Evolutionary conservation across 805 yeast species (phyloP).

Genomic region (Saturnispora silvae): DNA sequence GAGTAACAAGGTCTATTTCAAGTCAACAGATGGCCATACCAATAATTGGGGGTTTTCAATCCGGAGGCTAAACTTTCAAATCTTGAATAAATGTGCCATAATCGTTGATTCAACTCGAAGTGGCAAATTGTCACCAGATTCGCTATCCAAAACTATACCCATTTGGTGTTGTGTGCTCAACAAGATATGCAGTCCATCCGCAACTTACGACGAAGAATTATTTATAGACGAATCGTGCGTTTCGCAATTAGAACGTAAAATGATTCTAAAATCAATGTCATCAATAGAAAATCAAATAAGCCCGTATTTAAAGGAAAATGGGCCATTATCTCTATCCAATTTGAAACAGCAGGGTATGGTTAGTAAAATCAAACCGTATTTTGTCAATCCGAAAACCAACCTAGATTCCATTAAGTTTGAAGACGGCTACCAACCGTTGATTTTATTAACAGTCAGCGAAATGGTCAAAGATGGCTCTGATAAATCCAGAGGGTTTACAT

Average conservation of each 20-base stretch:
- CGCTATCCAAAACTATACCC: slow-evolving; percentile 77
- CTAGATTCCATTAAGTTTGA: slow-evolving; percentile 11
- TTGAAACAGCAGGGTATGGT: slow-evolving; percentile 18
- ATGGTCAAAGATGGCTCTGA: slow-evolving; percentile 50
- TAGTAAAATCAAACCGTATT: slow-evolving; percentile 53
- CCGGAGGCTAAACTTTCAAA: slow-evolving; percentile 64
- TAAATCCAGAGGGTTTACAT: slow-evolving; percentile 37
- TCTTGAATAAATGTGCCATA: slow-evolving; percentile 37
- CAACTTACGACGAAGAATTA: slow-evolving; percentile 8
- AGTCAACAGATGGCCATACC: slow-evolving; percentile 86
- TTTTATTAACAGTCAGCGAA: slow-evolving; percentile 51
- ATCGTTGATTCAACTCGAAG: slow-evolving; percentile 79
- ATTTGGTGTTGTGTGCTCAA: slow-evolving; percentile 85
- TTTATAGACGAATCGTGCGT: slow-evolving; percentile 41
- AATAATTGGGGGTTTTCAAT: slow-evolving; percentile 71
- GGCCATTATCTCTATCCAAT: slow-evolving; percentile 16
- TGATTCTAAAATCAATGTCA: slow-evolving; percentile 38
- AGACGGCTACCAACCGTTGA: slow-evolving; percentile 31
- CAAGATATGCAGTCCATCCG: slow-evolving; percentile 33
- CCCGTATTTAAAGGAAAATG: slow-evolving; percentile 4
- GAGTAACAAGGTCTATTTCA: slow-evolving; percentile 53
- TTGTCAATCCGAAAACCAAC: slow-evolving; percentile 51
- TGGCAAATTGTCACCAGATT: slow-evolving; percentile 80
- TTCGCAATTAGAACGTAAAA: slow-evolving; percentile 43
- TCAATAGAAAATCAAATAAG: slow-evolving; percentile 14